phyloP scores from a whole-genome alignment of 495 filamentous ascomycete species.

The Neurospora intermedia region DNA sequence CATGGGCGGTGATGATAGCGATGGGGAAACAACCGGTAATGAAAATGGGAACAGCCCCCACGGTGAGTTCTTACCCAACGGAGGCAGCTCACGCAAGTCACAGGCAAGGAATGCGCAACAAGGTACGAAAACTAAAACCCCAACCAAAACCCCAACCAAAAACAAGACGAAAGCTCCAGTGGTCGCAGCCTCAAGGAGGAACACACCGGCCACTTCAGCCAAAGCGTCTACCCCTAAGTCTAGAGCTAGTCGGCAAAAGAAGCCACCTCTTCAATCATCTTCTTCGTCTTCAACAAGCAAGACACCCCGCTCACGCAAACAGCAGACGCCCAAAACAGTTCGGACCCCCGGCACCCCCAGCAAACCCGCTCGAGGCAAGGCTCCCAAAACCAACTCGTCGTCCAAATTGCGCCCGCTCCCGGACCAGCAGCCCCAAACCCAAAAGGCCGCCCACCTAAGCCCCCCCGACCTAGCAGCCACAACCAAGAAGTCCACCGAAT shows the following conservation, averaged over 20 bases:
- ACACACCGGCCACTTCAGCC: neutral
- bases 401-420: neutral
- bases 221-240: neutral
- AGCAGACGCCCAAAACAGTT: conserved; percentile 1
- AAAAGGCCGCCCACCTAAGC: neutral
- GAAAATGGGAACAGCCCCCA: conserved; percentile 11
- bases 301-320: conserved; percentile 9
- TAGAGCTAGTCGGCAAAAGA: conserved; percentile 1
- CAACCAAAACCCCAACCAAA: neutral
- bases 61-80: conserved; percentile 9
- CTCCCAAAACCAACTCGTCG: neutral
- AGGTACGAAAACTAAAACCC: neutral
- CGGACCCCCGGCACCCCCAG: neutral
- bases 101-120: neutral
- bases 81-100: conserved; percentile 4
- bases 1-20: conserved; percentile 22
- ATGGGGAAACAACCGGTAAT: conserved; percentile 14
- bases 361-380: neutral
- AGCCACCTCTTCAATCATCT: neutral
- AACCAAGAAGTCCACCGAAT: neutral
- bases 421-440: neutral
- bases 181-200: neutral
- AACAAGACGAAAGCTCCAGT: neutral
- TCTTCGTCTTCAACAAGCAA: conserved; percentile 1
- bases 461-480: conserved; percentile 10